phyloP scores from a whole-genome alignment of 2,329 filamentous ascomycete genomes.

The Chaetomiaceae sp. region DNA sequence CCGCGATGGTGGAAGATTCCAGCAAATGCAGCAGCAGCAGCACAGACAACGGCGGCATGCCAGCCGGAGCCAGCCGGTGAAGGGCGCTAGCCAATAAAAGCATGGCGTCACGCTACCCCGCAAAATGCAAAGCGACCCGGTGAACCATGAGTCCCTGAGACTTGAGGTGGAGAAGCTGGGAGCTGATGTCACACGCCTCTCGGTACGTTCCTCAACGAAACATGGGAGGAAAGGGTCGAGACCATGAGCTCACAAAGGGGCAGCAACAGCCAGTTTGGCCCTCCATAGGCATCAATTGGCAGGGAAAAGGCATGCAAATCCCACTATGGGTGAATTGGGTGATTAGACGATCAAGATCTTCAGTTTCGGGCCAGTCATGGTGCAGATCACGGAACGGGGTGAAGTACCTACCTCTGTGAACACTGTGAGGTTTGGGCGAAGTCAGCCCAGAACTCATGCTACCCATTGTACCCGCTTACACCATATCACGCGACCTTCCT shows the following conservation, averaged over 20 bases:
- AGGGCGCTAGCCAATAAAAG: background rate
- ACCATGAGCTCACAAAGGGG: conserved; percentile 6
- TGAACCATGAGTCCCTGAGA: conserved; percentile 21
- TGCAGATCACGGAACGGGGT: conserved; percentile 13
- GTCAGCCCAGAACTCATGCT: conserved; percentile 23
- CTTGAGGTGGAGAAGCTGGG: conserved; percentile 21
- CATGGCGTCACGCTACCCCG: conserved; percentile 21
- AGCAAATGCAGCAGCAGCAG: conserved; percentile 7
- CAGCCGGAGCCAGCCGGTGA: background rate
- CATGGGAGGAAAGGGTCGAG: background rate
- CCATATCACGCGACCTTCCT: conserved; percentile 27
- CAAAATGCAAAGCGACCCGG: conserved; percentile 16
- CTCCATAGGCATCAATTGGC: conserved; percentile 16
- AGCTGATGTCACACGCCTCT: conserved; percentile 26
- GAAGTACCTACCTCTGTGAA: too few species aligned
- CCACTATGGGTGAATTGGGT: conserved; percentile 21
- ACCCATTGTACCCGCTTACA: conserved; percentile 18
- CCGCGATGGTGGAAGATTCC: conserved; percentile 20
- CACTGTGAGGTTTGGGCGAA: background rate
- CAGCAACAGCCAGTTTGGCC: background rate
- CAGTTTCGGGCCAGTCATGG: background rate
- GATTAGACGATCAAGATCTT: background rate
- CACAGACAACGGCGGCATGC: conserved; percentile 1
- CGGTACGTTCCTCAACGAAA: background rate
- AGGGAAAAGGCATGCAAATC: conserved; percentile 13